Evolutionary conservation across 2,329 filamentous ascomycete species (phyloP), one percentile per base, ranked within the genome.

Genomic region (Alternaria sp.): DNA sequence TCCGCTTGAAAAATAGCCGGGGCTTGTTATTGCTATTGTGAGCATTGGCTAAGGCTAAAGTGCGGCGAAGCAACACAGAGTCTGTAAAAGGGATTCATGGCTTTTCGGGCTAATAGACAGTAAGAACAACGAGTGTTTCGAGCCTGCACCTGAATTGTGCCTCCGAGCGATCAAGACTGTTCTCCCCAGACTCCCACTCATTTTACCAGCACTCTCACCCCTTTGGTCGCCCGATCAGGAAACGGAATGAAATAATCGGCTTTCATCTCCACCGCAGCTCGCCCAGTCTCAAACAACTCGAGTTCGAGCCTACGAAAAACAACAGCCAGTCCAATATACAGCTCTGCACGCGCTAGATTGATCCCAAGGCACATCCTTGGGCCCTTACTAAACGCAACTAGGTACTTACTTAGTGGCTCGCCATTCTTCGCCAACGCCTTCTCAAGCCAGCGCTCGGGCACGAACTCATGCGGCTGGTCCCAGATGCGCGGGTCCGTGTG

Each of bases 321-420:
- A 17, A 46, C 56, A 3, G 45, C 56, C 23, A 59, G 19, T 10
- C 49, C 36, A 11, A 47, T 36, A 10, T 46, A 47, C 6, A 64
- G 19, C 15, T 61, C 57, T n/a, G 62, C 53, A 19, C 61, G 50
- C 5, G 63, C 63, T 13, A 65, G 46, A 13, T 62, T 60, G n/a
- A 60, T 63, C 3, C 73, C 73, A 7, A 76, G 43, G 30, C 73
- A 75, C n/a, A 49, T 32, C 23, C 73, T 49, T 3, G 43, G 67
- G 10, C 73, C 73, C 40, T 69, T 73, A 5, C 50, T 51, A 44
- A 76, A 75, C 6, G 64, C 40, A 28, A 71, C 44, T 11, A 75
- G 51, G 46, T 70, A 73, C 12, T 49, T 59, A 17, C 68, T 64
- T 13, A 75, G 43, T 8, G 19, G 36, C 21, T 36, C 50, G 2